Evolutionary conservation across 371 early-diverging fungal species (phyloP).

Genomic region (Syncephalastrum contaminatum): DNA sequence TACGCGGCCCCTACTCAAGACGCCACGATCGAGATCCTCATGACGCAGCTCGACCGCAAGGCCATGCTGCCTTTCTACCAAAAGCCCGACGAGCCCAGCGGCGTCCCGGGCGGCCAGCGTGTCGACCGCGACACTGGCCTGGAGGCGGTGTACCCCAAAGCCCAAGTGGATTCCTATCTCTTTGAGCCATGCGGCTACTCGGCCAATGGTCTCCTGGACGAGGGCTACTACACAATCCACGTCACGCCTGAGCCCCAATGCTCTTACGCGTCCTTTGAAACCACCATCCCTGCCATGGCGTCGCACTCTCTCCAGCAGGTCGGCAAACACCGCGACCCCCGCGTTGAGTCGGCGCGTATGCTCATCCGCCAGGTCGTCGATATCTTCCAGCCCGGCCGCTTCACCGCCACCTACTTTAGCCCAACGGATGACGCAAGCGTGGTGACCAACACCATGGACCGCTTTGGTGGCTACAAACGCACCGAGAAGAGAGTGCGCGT

Average conservation of each 20-base stretch:
- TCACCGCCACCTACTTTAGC: conserved; percentile 84
- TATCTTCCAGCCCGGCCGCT: conserved; percentile 78
- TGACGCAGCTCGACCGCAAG: conserved; percentile 82
- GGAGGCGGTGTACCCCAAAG: conserved; percentile 69
- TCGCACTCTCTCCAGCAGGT: conserved; percentile 17
- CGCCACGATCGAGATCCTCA: conserved; percentile 92
- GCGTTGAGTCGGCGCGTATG: conserved; percentile 44
- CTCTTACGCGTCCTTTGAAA: conserved; percentile 97
- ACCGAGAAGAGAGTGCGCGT: conserved; percentile 75
- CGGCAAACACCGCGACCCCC: conserved; percentile 14
- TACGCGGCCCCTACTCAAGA: conserved; percentile 50
- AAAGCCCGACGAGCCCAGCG: conserved; percentile 44
- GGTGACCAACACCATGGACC: conserved; percentile 29
- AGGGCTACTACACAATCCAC: conserved; percentile 91
- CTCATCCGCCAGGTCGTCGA: conserved; percentile 73
- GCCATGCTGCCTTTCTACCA: conserved; percentile 73
- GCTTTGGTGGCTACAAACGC: conserved; percentile 57
- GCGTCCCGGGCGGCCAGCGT: conserved; percentile 57
- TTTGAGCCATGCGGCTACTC: conserved; percentile 96
- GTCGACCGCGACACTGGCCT: conserved; percentile 77
- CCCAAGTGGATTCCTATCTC: conserved; percentile 78
- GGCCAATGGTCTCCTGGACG: conserved; percentile 80
- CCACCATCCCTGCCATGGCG: conserved; percentile 72
- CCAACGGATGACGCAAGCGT: conserved; percentile 45
- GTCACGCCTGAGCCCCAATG: conserved; percentile 97